Conservation (phyloP, 2,329 filamentous ascomycete genomes). For the Cladosporium phlei region DNA sequence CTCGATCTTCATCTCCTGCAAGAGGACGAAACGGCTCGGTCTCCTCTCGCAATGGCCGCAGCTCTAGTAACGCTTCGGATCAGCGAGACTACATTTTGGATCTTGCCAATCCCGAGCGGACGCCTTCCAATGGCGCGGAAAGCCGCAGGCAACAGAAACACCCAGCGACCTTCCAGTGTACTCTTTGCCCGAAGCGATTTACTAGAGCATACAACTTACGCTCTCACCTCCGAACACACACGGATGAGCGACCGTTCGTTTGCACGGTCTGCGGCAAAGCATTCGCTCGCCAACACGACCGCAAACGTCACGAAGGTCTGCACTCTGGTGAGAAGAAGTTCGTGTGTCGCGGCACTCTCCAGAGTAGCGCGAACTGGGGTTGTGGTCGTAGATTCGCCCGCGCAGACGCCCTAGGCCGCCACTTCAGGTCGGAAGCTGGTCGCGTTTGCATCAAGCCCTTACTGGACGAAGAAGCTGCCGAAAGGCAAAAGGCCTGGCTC, state of each 20-base stretch:
- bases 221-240: constrained; percentile 92
- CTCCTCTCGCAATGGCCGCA: constrained; percentile 42
- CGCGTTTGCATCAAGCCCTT: constrained; percentile 96
- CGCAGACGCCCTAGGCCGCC: constrained; percentile 77
- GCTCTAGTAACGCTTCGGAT: constrained; percentile 49
- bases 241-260: constrained; percentile 93
- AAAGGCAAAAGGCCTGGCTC: constrained; percentile 69
- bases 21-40: constrained; percentile 29
- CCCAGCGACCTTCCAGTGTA: constrained; percentile 94
- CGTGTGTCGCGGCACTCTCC: constrained; percentile 87
- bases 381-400: constrained; percentile 90
- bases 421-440: constrained; percentile 92
- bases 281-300: constrained; percentile 93
- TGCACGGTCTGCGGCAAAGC: constrained; percentile 96
- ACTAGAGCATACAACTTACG: constrained; percentile 94
- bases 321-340: constrained; percentile 99
- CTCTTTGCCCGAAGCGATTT: constrained; percentile 87
- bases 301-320: constrained; percentile 92
- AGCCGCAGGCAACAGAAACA: constrained; percentile 92
- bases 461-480: constrained; percentile 85
- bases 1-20: constrained; percentile 46
- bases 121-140: constrained; percentile 56
- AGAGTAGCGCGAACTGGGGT: constrained; percentile 79
- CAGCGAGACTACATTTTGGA: constrained; percentile 79
- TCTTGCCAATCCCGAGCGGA: constrained; percentile 81